These are phyloP conservation scores for Emergomyces orientalis DNA, from an alignment of 2,329 filamentous ascomycete species.

Conservation along the genomic window DNA sequence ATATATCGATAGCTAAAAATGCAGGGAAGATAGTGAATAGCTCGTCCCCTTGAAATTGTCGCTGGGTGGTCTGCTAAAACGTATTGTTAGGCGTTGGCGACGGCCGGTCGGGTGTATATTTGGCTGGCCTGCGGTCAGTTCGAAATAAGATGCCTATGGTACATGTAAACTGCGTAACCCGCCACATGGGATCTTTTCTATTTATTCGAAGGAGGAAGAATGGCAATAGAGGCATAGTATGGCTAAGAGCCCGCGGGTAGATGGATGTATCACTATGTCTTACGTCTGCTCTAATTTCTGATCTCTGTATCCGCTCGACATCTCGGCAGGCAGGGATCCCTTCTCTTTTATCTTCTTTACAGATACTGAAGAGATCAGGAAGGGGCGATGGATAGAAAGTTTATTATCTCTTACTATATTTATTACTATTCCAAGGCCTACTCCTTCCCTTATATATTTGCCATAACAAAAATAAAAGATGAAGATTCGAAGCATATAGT, in stretches of 20 bases:
- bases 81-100: neutral
- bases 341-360: neutral
- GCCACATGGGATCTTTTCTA: neutral
- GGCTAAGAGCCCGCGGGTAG: neutral
- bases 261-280: neutral
- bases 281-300: neutral
- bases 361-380: neutral
- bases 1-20: neutral
- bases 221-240: neutral
- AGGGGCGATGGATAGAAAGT: neutral
- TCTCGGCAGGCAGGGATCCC: neutral
- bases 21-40: neutral
- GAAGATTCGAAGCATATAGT: neutral
- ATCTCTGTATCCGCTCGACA: neutral
- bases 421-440: neutral
- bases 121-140: no score
- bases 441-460: neutral
- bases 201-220: neutral
- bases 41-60: neutral
- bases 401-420: neutral
- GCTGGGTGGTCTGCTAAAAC: neutral
- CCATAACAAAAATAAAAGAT: neutral
- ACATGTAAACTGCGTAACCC: no score
- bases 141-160: no score
- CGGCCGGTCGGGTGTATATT: neutral